A percentile compares a stretch with the other conserved stretches of the same genome.
Conservation (phyloP, 148 eudicot species). For the Persicaria tinctoria region DNA sequence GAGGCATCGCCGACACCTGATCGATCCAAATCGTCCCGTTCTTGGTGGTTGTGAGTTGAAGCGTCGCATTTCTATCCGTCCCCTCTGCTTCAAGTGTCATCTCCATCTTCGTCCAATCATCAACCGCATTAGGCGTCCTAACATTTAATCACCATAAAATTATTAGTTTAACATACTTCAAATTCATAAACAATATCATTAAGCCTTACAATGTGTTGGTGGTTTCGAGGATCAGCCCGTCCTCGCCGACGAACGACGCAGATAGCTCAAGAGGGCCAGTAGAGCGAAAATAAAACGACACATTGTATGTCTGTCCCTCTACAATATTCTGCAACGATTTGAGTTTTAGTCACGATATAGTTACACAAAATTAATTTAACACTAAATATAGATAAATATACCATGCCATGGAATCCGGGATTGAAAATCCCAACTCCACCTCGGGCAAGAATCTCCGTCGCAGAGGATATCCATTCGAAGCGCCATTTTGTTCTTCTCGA, state of each 20-base stretch:
- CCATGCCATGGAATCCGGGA: conserved; percentile 44
- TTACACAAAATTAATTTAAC: no score
- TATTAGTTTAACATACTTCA: no score
- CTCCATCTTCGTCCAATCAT: conserved; percentile 68
- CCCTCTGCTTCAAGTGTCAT: conserved; percentile 37
- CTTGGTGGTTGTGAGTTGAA: conserved; percentile 54
- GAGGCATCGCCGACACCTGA: conserved; percentile 81
- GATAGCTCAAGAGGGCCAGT: conserved; percentile 14
- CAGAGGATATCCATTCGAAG: conserved; percentile 33
- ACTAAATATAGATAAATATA: background rate
- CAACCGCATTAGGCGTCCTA: no score
- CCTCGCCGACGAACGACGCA: conserved; percentile 18
- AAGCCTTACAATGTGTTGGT: conserved; percentile 15
- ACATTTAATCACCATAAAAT: no score
- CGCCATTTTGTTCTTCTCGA: conserved; percentile 25
- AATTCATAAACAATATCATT: no score
- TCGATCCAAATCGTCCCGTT: conserved; percentile 75
- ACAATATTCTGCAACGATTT: conserved; percentile 22
- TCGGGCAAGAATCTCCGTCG: conserved; percentile 18
- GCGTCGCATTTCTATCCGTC: conserved; percentile 39
- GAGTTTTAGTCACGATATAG: no score
- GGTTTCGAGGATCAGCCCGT: conserved; percentile 24
- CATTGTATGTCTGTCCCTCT: conserved; percentile 21
- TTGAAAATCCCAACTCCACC: conserved; percentile 40
- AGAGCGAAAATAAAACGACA: conserved; percentile 20